Percentiles rank a stretch among this genome's conserved stretches.
These are phyloP conservation scores for Odontarrhena argentea DNA, from an alignment of 345 rosid species.

Conservation along the genomic window DNA sequence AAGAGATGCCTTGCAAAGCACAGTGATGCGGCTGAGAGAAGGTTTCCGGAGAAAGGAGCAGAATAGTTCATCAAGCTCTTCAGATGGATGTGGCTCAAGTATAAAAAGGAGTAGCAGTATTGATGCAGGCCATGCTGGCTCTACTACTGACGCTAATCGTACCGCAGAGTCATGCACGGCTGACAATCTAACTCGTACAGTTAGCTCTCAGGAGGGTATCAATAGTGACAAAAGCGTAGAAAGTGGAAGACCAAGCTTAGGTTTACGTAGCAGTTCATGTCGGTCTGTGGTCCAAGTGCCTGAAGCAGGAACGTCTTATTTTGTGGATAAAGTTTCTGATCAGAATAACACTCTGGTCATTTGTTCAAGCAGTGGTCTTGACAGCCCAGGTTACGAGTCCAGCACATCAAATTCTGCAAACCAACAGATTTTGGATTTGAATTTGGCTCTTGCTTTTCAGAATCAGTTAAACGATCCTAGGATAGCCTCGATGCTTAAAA, in stretches of 20 bases:
- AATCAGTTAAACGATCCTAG: conserved; percentile 88
- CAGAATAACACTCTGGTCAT: conserved; percentile 56
- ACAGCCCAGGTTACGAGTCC: conserved; percentile 94
- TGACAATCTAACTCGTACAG: conserved; percentile 62
- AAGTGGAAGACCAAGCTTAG: conserved; percentile 95
- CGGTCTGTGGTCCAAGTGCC: conserved; percentile 85
- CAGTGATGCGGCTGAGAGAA: conserved; percentile 95
- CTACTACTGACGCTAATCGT: conserved; percentile 61
- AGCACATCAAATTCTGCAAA: conserved; percentile 81
- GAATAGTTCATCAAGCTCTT: conserved; percentile 90
- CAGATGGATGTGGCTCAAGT: conserved; percentile 99
- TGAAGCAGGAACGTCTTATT: conserved; percentile 67
- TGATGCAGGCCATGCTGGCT: conserved; percentile 73
- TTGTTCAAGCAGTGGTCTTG: conserved; percentile 89
- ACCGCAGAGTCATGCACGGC: conserved; percentile 47
- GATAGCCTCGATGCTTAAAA: conserved; percentile 81
- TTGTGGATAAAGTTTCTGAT: conserved; percentile 63
- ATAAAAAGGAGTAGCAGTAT: conserved; percentile 87
- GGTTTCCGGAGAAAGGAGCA: conserved; percentile 94
- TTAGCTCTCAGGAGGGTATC: conserved; percentile 81
- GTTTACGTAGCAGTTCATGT: conserved; percentile 83
- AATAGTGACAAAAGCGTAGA: conserved; percentile 93
- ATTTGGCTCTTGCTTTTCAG: conserved; percentile 85
- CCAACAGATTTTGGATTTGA: conserved; percentile 83
- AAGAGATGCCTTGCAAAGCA: conserved; percentile 93